Evolutionary conservation across 148 eudicot species (phyloP), one percentile per base, ranked within the genome.

Genomic region (Cornus florida): DNA sequence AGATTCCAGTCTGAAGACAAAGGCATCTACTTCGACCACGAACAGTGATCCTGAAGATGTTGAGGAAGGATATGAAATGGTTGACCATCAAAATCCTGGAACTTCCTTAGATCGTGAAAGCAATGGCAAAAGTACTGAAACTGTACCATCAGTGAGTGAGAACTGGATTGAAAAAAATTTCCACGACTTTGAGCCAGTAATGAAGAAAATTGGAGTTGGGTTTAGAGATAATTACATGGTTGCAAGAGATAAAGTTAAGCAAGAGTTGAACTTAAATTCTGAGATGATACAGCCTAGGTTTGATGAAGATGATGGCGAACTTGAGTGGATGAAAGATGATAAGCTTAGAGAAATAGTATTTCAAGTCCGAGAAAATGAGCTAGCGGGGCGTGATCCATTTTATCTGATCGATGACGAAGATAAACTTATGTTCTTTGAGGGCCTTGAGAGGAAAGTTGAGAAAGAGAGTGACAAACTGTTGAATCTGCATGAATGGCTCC

Each of bases 301-400:
- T 56, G 41, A 82, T 75, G 75, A 67, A 19, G 87, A 81, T 82
- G 86, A 84, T 75, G 77, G 78, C 50, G 98, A 95, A 72, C 87
- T 93, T 81, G 95, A 91, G 73, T 95, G 98, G 98, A 95, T 95
- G 97, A 87, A 90, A 85, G 92, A 94, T 86, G 96, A 91, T 76
- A 85, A 76, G 83, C 98, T 95, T 48, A 84, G 90, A 71, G 97
- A 93, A 68, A 93, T 95, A 83, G 98, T 93, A 69, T 91, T 95
- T 77, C 88, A 78, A 83, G 98, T 95, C 67, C 88, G 96, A 84
- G 98, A 95, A 39, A 95, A 95, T 83, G 98, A 95, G 84, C 82
- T 95, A 76, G 86, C 91, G 43, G 98, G 97, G 16, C 89, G 89
- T 28, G 96, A 93, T 68, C 98, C 97, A 19, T 95, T 95, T 82